Evolutionary conservation across 768 basidiomycete genomes (phyloP).

Genomic region (Podaxis pistillaris): DNA sequence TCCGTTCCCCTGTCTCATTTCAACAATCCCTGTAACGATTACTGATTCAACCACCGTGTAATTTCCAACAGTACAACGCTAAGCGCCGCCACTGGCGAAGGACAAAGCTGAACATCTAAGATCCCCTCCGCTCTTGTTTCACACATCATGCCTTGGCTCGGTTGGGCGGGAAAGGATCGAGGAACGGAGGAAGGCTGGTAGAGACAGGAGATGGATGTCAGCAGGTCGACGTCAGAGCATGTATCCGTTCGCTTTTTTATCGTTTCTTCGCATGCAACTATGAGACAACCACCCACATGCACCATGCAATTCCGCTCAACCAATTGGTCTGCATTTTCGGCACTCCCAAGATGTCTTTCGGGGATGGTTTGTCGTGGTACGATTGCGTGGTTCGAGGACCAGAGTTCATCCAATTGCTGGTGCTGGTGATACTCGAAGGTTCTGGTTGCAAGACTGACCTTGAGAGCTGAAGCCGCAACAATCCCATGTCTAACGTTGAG

Average conservation of each 20-base stretch:
- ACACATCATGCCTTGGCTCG: neutral
- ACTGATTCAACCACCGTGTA: conserved; percentile 13
- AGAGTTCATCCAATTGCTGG: too few relatives aligned
- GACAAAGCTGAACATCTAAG: conserved; percentile 96
- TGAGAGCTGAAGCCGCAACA: too few relatives aligned
- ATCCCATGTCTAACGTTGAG: too few relatives aligned
- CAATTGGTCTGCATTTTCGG: neutral
- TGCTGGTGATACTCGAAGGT: too few relatives aligned
- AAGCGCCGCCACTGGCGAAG: conserved; percentile 99
- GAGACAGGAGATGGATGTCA: conserved; percentile 9
- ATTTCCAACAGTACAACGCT: conserved; percentile 69
- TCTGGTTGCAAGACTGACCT: too few relatives aligned
- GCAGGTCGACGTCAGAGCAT: neutral
- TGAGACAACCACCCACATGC: conserved; percentile 5
- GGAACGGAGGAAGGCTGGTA: neutral
- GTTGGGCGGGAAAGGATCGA: neutral
- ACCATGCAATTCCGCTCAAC: neutral
- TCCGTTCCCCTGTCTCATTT: conserved; percentile 30
- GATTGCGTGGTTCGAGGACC: too few relatives aligned
- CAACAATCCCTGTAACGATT: neutral
- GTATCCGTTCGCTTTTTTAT: conserved; percentile 8
- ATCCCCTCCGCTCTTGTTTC: neutral
- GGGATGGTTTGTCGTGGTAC: too few relatives aligned
- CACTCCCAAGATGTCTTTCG: neutral
- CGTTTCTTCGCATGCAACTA: conserved; percentile 11